Evolutionary conservation across 2,329 filamentous ascomycete genomes (phyloP), one percentile per base, ranked within the genome.

Genomic region (Fusarium poae): DNA sequence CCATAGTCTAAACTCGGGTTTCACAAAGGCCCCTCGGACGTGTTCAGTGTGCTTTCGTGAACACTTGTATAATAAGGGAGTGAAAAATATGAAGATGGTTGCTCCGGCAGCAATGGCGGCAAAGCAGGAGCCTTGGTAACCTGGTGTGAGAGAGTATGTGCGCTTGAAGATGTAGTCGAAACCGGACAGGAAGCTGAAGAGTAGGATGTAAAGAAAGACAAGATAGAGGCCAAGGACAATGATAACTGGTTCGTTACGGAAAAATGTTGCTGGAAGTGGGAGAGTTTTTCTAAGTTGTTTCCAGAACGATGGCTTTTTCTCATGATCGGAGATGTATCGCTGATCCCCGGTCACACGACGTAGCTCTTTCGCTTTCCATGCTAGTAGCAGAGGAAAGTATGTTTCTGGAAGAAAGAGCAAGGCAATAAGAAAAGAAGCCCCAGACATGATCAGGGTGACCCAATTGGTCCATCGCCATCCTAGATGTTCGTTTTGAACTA

Each of bases 331-430:
- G 50, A 83, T 82, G 79, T 85, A 91, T 57, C 84, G 80, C 25
- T 82, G 77, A 64, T 91, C 85, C 10, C 88, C 87, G 1, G 88
- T 91, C 67, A 88, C 84, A 69, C 84, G 79, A 44, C 89, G 85
- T 51, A 90, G 77, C 65, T 83, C 83, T 43, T 81, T 79, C 3
- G 89, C 89, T 73, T 90, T 91, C 61, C 82, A 81, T 55, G 86
- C 82, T 23, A 91, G 78, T 20, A 91, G 78, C 21, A 89, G 39
- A 37, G 76, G 77, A 27, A 73, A 84, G 68, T 91, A 91, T 2
- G 89, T 91, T 75, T 91, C 89, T 3, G 89, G 89, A 32, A 91
- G 87, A 51, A 88, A 81, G 20, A 88, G 70, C 39, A 87, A 73
- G 50, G 91, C 85, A 42, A 85, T 70, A 29, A 81, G 75, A 23